Evolutionary conservation across 2,329 filamentous ascomycete genomes (phyloP), one percentile per base, ranked within the genome.

Genomic region (Aureobasidium sp.): DNA sequence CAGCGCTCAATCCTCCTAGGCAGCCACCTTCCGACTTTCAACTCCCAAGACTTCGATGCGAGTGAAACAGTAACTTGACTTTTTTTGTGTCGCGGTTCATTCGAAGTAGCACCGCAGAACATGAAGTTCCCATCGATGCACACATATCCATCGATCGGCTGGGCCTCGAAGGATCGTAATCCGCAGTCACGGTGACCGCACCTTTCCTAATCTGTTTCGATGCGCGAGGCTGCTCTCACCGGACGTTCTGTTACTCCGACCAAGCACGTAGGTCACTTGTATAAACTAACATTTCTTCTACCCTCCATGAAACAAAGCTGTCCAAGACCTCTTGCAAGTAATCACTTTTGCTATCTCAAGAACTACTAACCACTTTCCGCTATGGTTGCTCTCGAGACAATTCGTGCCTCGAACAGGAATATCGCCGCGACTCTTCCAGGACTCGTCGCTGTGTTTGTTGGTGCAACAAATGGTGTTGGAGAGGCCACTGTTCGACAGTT

Each of bases 391-490:
- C 65, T 74, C 29, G 34, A 65, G 17, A 64, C 65, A 17, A 67
- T 76, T 37, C 62, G 68, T 11, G 63, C 68, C 15, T 78, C 76
- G 4, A 78, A 78, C 60, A 64, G 67, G 22, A 65, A 65, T 7
- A 71, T 75, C 31, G 41, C 66, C 11, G 64, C 67, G 20, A 61
- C 67, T 3, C 72, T 79, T 2, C 75, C 74, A 5, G 71, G 74
- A 14, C 71, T 81, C 6, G 76, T 81, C 9, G 79, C 77, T 15
- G 76, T 82, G 62, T 82, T 83, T 64, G 75, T 78, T 8, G 80
- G 81, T 25, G 80, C 72, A 22, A 83, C 80, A 4, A 79, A 73
- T 31, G 80, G 81, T 41, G 78, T 83, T 51, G 80, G 81, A 47
- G 77, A 80, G 66, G 73, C 71, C 45, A 77, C 80, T 0, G 67